Evolutionary conservation across 208 protist genomes (phyloP), one percentile per base, ranked within the genome.

Genomic region (Leishmania arabica): DNA sequence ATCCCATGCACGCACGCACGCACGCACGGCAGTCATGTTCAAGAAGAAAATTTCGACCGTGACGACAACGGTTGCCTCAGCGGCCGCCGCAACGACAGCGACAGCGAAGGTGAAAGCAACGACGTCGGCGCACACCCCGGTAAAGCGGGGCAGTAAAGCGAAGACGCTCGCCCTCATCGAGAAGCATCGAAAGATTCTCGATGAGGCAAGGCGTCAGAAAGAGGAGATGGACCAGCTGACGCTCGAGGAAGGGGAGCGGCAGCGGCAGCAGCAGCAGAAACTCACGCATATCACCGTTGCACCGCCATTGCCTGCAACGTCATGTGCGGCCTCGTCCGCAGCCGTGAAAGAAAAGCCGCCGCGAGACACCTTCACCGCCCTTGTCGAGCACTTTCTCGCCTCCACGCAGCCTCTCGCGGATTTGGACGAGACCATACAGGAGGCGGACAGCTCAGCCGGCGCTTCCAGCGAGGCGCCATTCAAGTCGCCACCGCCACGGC

Each of bases 391-490:
- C 31, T 86, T 86, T 68, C 78, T 86, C 37, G 79, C 83, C 42
- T 77, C 81, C 70, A 87, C 90, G 21, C 77, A 79, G 45, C 90
- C 93, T 9, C 85, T 93, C 45, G 87, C 91, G 11, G 93, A 97
- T 77, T 68, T 92, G 51, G 93, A 97, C 58, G 93, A 95, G 71
- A 85, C 84, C 34, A 84, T 95, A 15, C 82, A 84, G 34, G 62
- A 74, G 3, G n/a, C 54, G 21, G 62, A 24, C 31, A 53, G 58
- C 60, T 68, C 40, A n/a, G 34, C 56, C n/a, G 54, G 71, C 54
- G 24, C 51, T 9, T 17, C 75, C 24, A 53, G 31, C 66, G 49
- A 42, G 7, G 66, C 34, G 70, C 68, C 40, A 37, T 40, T 19
- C 37, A 64, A 11, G 64, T 47, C 8, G 45, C 71, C 42, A n/a